phyloP scores from a whole-genome alignment of 805 yeast species.

The Pichia cabralensis region DNA sequence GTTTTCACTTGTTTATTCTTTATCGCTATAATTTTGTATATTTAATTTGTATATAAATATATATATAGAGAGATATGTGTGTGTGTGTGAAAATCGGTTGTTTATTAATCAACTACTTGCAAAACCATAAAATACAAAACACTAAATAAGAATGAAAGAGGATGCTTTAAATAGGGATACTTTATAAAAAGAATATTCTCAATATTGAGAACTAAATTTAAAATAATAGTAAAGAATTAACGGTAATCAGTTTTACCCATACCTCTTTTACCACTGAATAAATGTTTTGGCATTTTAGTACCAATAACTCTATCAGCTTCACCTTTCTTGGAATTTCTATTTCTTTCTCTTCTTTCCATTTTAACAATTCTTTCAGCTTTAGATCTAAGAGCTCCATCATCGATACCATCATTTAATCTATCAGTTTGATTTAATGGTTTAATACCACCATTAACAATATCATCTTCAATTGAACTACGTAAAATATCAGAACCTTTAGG shows the following conservation, averaged over 20 bases:
- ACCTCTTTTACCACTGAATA: conserved; percentile 95
- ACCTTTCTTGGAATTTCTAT: conserved; percentile 85
- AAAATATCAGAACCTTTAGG: conserved; percentile 74
- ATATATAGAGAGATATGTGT: too few relatives aligned
- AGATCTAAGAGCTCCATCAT: conserved; percentile 68
- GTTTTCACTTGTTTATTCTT: too few relatives aligned
- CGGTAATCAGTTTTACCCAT: conserved; percentile 88
- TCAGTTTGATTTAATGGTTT: conserved; percentile 54
- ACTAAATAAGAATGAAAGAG: not conserved
- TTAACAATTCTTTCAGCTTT: conserved; percentile 84
- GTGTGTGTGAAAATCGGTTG: too few relatives aligned
- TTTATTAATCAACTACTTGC: too few relatives aligned
- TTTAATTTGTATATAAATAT: too few relatives aligned
- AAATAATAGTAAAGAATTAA: conserved; percentile 12
- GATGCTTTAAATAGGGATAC: too few relatives aligned
- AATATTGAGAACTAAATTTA: not conserved
- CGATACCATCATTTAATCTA: conserved; percentile 78
- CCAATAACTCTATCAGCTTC: conserved; percentile 91
- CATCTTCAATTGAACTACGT: conserved; percentile 24
- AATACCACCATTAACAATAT: conserved; percentile 13
- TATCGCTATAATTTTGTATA: too few relatives aligned
- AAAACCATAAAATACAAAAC: too few relatives aligned
- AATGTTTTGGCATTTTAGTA: conserved; percentile 83
- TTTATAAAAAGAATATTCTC: too few relatives aligned
- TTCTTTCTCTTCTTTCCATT: conserved; percentile 87